Evolutionary conservation across 768 basidiomycete genomes (phyloP), one percentile per base, ranked within the genome.

Genomic region (Suillus tomentosus): DNA sequence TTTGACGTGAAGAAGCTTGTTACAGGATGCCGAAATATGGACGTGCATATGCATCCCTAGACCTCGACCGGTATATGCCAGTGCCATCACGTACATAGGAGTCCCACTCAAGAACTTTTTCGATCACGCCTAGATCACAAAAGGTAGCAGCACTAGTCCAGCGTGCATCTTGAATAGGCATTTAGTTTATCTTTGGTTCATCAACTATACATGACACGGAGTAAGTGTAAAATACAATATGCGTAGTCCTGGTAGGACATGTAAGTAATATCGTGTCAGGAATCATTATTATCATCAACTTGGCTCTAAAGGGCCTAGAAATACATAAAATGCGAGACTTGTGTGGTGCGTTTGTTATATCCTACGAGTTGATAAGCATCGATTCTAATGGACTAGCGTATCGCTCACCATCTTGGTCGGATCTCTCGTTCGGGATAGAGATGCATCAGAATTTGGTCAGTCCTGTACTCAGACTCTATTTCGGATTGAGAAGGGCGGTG

Each of bases 391-490:
- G 56, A 34, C 40, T 15, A 24, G n/a, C 3, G 36, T 22, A 40
- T 2, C 14, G 60, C 74, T 63, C 57, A 77, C 74, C 74, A 76
- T 67, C 74, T 66, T 14, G 74, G 74, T 56, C 72, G 76, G 19
- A 76, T 76, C 34, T 64, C 62, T 65, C 66, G 74, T 65, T 76
- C 74, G 34, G 74, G 74, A 50, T 77, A 77, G 13, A 76, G 67
- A 45, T 73, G 65, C 74, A 76, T 76, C 72, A 76, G 69, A 53
- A 77, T 77, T 60, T 77, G 76, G 65, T 76, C 74, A 2, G 74
- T 70, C 42, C 69, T 71, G 63, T 66, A 76, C 65, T 77, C 74
- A 15, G 73, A 68, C 62, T 76, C 70, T 62, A 71, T 74, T 55
- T 77, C 72, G 43, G 72, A 69, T 14, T 74, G 67, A 24, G 71